These are phyloP conservation scores for Phytopythium vexans DNA, from an alignment of 352 stramenopile genomes.

Conservation along the genomic window DNA sequence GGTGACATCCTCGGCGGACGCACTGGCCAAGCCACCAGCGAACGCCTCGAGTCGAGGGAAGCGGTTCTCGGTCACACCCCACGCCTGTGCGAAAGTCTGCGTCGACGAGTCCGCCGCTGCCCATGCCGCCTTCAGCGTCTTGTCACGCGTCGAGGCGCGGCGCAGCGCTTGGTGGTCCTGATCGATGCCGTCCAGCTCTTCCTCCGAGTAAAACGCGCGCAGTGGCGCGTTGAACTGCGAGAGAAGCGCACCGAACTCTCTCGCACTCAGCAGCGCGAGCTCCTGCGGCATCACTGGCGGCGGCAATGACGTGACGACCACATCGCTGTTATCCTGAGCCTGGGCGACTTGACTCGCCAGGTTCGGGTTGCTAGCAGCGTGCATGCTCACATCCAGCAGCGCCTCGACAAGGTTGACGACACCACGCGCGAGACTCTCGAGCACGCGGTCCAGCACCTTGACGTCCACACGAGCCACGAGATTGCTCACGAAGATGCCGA, in stretches of 20 bases:
- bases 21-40: conserved; percentile 37
- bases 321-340: too few species aligned
- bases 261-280: conserved; percentile 25
- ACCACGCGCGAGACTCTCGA: conserved; percentile 17
- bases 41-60: conserved; percentile 39
- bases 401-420: conserved; percentile 25
- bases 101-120: conserved; percentile 7
- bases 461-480: conserved; percentile 17
- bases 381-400: conserved; percentile 24
- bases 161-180: conserved; percentile 13
- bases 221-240: conserved; percentile 13
- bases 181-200: conserved; percentile 13
- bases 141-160: conserved; percentile 3
- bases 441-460: conserved; percentile 19
- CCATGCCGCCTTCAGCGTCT: conserved; percentile 4
- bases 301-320: conserved; percentile 1
- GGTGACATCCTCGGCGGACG: conserved; percentile 10
- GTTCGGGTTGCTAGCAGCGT: too few species aligned
- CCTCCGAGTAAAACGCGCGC: conserved; percentile 7
- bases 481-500: conserved; percentile 36
- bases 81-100: conserved; percentile 32
- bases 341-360: too few species aligned
- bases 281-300: conserved; percentile 34
- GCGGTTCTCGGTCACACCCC: conserved; percentile 17
- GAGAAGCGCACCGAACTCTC: conserved; percentile 32